Evolutionary conservation across 768 basidiomycete species (phyloP).

Genomic region (Ramaria sp.): DNA sequence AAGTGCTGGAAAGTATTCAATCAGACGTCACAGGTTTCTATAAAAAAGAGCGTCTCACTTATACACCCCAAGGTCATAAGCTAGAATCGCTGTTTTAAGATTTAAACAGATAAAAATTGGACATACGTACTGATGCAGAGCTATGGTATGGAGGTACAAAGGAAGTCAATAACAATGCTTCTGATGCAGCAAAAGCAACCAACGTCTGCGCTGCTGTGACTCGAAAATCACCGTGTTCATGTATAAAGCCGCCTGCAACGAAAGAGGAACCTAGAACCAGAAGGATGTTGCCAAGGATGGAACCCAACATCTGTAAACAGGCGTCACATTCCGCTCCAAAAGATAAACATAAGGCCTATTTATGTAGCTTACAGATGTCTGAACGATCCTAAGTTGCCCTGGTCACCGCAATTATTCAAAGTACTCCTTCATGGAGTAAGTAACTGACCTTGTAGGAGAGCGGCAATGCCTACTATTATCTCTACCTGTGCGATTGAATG

Average conservation of each 20-base stretch:
- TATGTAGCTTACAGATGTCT: slow-evolving; percentile 58
- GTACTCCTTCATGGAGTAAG: not conserved
- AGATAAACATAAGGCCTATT: not conserved
- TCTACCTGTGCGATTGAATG: slow-evolving; percentile 41
- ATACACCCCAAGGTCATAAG: slow-evolving; percentile 83
- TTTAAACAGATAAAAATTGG: slow-evolving; percentile 10
- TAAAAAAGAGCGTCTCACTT: slow-evolving; percentile 36
- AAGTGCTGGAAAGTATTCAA: slow-evolving; percentile 38
- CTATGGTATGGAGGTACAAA: slow-evolving; percentile 13
- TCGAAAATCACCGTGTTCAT: slow-evolving; percentile 62
- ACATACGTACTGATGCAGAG: slow-evolving; percentile 26
- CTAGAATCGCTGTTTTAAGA: slow-evolving; percentile 20
- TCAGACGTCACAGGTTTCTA: slow-evolving; percentile 5
- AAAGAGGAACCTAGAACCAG: slow-evolving; percentile 89
- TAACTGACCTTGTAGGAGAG: slow-evolving; percentile 58
- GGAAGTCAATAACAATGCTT: slow-evolving; percentile 3
- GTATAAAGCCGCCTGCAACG: slow-evolving; percentile 66
- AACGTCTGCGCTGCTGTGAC: slow-evolving; percentile 82
- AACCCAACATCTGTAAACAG: slow-evolving; percentile 64
- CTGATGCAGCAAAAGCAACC: slow-evolving; percentile 18
- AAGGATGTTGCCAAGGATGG: slow-evolving; percentile 82
- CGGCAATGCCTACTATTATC: slow-evolving; percentile 83
- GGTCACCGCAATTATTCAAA: not conserved
- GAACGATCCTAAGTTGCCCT: slow-evolving; percentile 82
- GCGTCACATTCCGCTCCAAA: not conserved